phyloP scores from a whole-genome alignment of 768 basidiomycete genomes.

The Mrakia gelida region DNA sequence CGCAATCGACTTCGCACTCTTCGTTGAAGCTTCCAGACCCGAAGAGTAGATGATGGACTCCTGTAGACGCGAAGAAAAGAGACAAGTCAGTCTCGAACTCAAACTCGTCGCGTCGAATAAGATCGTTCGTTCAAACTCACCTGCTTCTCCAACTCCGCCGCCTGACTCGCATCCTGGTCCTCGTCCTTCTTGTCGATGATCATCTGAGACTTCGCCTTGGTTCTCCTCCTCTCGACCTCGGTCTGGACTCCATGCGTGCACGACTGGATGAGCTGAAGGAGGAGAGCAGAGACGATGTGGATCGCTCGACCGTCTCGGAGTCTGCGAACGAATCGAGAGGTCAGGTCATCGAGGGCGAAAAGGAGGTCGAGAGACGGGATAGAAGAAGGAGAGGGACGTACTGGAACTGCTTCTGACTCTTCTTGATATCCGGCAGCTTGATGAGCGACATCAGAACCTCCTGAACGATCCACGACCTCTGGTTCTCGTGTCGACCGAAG shows the following conservation, averaged over 20 bases:
- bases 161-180: constrained; percentile 40
- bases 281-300: constrained; percentile 83
- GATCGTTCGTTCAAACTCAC: not conserved
- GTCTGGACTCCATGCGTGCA: constrained; percentile 72
- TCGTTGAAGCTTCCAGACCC: constrained; percentile 15
- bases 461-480: constrained; percentile 95
- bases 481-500: constrained; percentile 83
- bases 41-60: constrained; percentile 30
- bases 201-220: not conserved
- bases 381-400: constrained; percentile 48
- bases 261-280: constrained; percentile 94
- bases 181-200: constrained; percentile 35
- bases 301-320: constrained; percentile 86
- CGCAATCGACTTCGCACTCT: constrained; percentile 28
- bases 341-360: not conserved
- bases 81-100: not conserved
- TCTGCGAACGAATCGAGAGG: constrained; percentile 48
- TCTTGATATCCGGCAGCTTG: constrained; percentile 82
- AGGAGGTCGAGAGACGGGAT: not conserved
- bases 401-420: constrained; percentile 85
- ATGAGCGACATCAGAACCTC: constrained; percentile 87
- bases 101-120: not conserved
- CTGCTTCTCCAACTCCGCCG: constrained; percentile 19
- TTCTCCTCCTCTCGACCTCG: constrained; percentile 6
- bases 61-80: constrained; percentile 8